Evolutionary conservation across 306 rosid species (phyloP), one percentile per base, ranked within the genome.

Genomic region (cucumber (Cucumis sativus)): DNA sequence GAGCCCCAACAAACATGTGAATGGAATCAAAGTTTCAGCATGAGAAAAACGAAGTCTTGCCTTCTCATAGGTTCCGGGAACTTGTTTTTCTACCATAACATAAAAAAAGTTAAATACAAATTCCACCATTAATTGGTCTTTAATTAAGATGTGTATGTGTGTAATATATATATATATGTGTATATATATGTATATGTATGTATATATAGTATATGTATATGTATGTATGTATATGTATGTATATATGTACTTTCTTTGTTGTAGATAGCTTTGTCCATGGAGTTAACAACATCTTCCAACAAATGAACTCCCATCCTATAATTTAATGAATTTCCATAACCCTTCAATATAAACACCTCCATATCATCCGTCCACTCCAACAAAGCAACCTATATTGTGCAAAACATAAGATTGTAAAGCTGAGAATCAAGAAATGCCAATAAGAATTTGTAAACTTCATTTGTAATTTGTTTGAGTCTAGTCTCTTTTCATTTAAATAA

Each of bases 41-140:
- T 95, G 98, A 28, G 97, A 96, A 71, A 95, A 95, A 77, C 98
- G 88, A 77, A 95, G 91, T 79, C 96, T 90, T 72, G 98, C 97
- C 85, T 90, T 89, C 79, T 95, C 98, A 78, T 84, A 89, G 84
- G 37, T 89, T 33, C 97, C 97, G 72, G 90, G 86, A 83, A 82
- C 75, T 63, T 37, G 89, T 4, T 81, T 83, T 79, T 83, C 98
- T 95, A 86, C 71, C 62, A 52, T 33, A 33, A 7, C 41, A 39
- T 0, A 23, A 23, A 39, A 33, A 33, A 33, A 33, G 37, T 33
- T 33, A 33, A 3, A 33, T 33, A 33, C 4, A 33, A 33, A 73
- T 60, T 30, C 52, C 37, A 33, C 37, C 55, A 72, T 33, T 33
- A 33, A 33, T 33, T 33, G 37, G 37, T 3, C 43, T 30, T 74